Conservation (phyloP, 371 early-diverging fungal genomes). For the Mucor mucedo region DNA sequence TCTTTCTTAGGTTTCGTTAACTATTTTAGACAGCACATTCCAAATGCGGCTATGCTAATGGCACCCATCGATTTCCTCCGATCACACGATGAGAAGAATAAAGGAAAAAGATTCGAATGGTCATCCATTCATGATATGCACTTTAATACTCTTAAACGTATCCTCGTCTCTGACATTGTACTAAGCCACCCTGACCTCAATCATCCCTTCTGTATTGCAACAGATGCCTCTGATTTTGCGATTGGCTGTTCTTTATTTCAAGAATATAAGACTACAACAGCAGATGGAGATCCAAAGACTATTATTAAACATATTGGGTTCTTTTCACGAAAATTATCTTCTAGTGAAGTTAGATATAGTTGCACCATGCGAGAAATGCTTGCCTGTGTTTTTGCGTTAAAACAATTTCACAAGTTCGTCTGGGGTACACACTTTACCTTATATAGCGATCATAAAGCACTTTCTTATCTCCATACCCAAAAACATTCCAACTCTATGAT, state of each 20-base stretch:
- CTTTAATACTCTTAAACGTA: slow-evolving; percentile 10
- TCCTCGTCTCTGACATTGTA: background rate
- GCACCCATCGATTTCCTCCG: slow-evolving; percentile 29
- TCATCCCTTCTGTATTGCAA: background rate
- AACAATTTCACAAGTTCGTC: no score
- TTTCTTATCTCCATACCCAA: no score
- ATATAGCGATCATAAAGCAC: no score
- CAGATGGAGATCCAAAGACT: background rate
- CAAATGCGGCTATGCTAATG: slow-evolving; percentile 15
- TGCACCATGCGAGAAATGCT: no score
- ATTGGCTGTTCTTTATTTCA: slow-evolving; percentile 45
- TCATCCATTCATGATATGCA: slow-evolving; percentile 1
- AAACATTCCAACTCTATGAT: no score
- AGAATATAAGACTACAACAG: slow-evolving; percentile 4
- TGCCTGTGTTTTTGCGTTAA: no score
- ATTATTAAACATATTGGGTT: no score
- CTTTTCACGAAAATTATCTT: no score
- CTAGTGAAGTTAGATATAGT: no score
- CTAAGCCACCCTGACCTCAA: slow-evolving; percentile 31
- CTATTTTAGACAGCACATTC: slow-evolving; percentile 30
- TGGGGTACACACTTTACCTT: no score
- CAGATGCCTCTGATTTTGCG: slow-evolving; percentile 47
- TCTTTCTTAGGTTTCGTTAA: slow-evolving; percentile 29
- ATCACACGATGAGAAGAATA: slow-evolving; percentile 2
- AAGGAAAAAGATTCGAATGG: slow-evolving; percentile 15